phyloP scores from a whole-genome alignment of 768 basidiomycete species.

The Tulasnella sp. region DNA sequence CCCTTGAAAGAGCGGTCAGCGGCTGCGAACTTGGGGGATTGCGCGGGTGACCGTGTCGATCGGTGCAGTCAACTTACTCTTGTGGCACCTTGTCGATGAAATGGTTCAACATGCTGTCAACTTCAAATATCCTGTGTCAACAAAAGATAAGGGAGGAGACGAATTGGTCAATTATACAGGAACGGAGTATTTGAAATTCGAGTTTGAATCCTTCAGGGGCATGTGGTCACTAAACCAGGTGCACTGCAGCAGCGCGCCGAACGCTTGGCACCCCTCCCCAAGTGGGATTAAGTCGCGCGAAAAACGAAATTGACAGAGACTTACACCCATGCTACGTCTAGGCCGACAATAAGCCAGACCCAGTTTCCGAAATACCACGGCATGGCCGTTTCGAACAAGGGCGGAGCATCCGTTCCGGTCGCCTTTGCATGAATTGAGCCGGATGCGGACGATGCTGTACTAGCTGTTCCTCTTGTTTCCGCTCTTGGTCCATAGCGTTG shows the following conservation, averaged over 20 bases:
- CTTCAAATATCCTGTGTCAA: conserved; percentile 3
- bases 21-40: neutral
- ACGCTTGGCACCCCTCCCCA: neutral
- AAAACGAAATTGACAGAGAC: neutral
- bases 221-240: neutral
- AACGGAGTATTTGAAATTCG: neutral
- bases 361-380: conserved; percentile 15
- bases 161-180: neutral
- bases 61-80: neutral
- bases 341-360: conserved; percentile 12
- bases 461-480: neutral
- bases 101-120: conserved; percentile 14
- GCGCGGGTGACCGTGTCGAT: neutral
- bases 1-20: neutral
- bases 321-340: conserved; percentile 14
- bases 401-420: neutral
- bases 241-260: neutral
- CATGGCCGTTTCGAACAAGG: neutral
- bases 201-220: neutral
- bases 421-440: neutral
- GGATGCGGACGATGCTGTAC: neutral
- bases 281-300: neutral
- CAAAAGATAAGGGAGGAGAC: neutral
- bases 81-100: conserved; percentile 15
- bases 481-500: neutral